Percentiles rank a stretch among this genome's conserved stretches.
phyloP scores from a whole-genome alignment of 305 asterid species.

The Rubia balearica region DNA sequence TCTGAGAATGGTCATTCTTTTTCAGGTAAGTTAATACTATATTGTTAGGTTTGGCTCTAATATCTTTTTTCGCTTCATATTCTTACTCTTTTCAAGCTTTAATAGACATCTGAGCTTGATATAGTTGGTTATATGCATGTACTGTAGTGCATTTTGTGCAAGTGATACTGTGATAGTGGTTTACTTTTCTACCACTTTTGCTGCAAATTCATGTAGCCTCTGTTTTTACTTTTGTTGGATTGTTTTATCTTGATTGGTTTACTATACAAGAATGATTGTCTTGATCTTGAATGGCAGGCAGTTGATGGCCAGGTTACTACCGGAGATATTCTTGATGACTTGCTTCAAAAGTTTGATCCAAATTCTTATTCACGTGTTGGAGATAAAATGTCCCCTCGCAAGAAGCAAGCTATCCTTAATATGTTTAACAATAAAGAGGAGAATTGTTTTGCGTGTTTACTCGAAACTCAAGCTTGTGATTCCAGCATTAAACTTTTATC shows the following conservation, averaged over 20 bases:
- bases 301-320: conserved; percentile 29
- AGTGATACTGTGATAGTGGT: background rate
- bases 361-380: conserved; percentile 43
- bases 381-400: conserved; percentile 21
- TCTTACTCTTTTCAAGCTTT: background rate
- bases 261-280: background rate
- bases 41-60: background rate
- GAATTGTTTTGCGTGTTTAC: conserved; percentile 40
- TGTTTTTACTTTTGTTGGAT: background rate
- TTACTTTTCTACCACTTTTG: background rate
- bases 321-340: conserved; percentile 58
- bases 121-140: conserved; percentile 1
- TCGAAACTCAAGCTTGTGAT: conserved; percentile 46
- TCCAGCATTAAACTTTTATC: conserved; percentile 36
- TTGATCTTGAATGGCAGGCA: conserved; percentile 26
- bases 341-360: conserved; percentile 42
- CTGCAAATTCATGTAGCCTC: background rate
- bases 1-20: conserved; percentile 51
- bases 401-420: conserved; percentile 24
- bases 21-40: conserved; percentile 33
- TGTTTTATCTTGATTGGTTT: background rate
- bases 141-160: background rate
- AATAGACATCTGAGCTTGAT: background rate
- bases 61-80: background rate
- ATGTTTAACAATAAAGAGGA: conserved; percentile 33